phyloP scores from a whole-genome alignment of 768 basidiomycete genomes.

The Lactarius sanguifluus region DNA sequence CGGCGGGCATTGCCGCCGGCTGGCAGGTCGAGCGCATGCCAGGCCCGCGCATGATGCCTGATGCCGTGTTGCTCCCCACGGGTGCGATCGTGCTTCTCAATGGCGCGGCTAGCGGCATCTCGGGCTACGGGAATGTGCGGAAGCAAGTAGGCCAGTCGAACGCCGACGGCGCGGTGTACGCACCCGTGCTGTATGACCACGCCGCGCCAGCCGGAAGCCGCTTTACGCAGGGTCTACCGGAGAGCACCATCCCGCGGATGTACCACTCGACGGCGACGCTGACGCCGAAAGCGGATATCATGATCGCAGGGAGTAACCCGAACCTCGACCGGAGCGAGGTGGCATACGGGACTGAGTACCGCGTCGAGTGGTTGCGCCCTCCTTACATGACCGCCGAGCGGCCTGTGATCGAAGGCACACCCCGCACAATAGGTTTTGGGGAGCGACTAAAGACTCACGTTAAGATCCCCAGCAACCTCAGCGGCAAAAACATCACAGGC shows the following conservation, averaged over 20 bases:
- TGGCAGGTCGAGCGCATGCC: conserved; percentile 82
- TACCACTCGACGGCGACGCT: conserved; percentile 85
- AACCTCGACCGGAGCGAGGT: conserved; percentile 75
- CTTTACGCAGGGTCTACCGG: conserved; percentile 59
- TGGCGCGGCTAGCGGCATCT: conserved; percentile 69
- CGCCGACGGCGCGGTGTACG: conserved; percentile 68
- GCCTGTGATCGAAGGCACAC: conserved; percentile 43
- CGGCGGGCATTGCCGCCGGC: conserved; percentile 60
- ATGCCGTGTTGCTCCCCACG: conserved; percentile 78
- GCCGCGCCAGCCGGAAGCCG: conserved; percentile 51
- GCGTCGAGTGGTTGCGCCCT: conserved; percentile 83
- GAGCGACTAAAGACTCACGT: conserved; percentile 49
- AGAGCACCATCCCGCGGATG: conserved; percentile 67
- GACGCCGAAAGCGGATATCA: conserved; percentile 65
- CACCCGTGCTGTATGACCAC: conserved; percentile 71
- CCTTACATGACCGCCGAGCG: conserved; percentile 70
- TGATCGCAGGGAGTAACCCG: conserved; percentile 84
- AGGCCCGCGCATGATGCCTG: conserved; percentile 70
- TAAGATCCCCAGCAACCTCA: conserved; percentile 39
- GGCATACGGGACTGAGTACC: conserved; percentile 81
- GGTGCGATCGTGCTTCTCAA: conserved; percentile 75
- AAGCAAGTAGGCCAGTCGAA: conserved; percentile 73
- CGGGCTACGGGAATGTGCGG: conserved; percentile 75
- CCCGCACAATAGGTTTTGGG: conserved; percentile 46
- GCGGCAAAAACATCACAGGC: conserved; percentile 51